phyloP scores from a whole-genome alignment of 192 early-diverging fungal species.

The Pilobolus umbonatus region DNA sequence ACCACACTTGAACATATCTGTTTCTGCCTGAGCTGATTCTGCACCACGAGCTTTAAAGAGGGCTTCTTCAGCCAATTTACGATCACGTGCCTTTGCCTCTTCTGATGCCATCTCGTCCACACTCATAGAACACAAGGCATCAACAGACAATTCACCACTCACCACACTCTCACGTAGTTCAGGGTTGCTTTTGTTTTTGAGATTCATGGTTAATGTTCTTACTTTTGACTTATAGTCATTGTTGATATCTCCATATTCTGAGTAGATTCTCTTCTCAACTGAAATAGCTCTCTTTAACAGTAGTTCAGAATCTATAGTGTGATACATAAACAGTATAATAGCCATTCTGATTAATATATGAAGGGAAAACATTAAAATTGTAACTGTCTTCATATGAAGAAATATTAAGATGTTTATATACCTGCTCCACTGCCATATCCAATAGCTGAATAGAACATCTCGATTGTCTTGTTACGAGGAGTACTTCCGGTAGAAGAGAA shows the following conservation, averaged over 20 bases:
- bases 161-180: slow-evolving; percentile 65
- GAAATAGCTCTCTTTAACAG: slow-evolving; percentile 46
- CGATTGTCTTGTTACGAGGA: slow-evolving; percentile 72
- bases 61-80: slow-evolving; percentile 65
- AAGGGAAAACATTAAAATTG: too few species aligned
- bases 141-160: slow-evolving; percentile 56
- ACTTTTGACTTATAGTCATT: slow-evolving; percentile 70
- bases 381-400: too few species aligned
- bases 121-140: slow-evolving; percentile 72
- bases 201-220: slow-evolving; percentile 71
- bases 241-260: slow-evolving; percentile 43
- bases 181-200: slow-evolving; percentile 77
- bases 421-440: slow-evolving; percentile 50
- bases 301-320: slow-evolving; percentile 41
- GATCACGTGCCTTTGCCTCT: slow-evolving; percentile 66
- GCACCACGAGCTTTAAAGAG: slow-evolving; percentile 78
- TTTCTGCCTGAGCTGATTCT: slow-evolving; percentile 69
- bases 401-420: slow-evolving; percentile 17
- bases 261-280: slow-evolving; percentile 63
- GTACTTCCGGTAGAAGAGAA: slow-evolving; percentile 52
- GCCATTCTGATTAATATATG: not conserved
- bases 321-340: not conserved
- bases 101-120: slow-evolving; percentile 90
- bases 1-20: slow-evolving; percentile 91
- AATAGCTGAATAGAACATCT: slow-evolving; percentile 78